Evolutionary conservation across 108 stramenopile species (phyloP).

Genomic region (Pseudonitzschia pungens): DNA sequence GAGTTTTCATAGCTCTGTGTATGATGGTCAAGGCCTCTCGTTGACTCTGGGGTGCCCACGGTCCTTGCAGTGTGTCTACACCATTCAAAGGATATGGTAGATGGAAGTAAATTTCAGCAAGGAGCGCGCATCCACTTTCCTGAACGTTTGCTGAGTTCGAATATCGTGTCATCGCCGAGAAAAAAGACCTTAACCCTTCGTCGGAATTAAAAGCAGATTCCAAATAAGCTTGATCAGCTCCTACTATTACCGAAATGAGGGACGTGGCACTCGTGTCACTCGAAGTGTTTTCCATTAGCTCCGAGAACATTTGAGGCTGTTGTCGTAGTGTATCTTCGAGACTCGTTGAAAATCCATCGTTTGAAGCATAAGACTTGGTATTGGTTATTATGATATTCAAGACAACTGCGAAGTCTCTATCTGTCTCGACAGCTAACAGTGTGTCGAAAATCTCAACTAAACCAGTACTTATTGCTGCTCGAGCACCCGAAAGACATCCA

Average conservation of each 20-base stretch:
- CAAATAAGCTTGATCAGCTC: constrained; percentile 3
- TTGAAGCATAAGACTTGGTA: not conserved
- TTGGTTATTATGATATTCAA: constrained; percentile 16
- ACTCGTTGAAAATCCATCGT: not conserved
- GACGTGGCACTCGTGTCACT: constrained; percentile 5
- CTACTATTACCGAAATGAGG: constrained; percentile 11
- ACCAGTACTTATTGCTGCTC: constrained; percentile 6
- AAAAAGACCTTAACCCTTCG: constrained; percentile 15
- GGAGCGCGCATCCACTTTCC: constrained; percentile 17
- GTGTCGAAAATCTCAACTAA: constrained; percentile 5
- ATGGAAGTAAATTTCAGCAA: constrained; percentile 23
- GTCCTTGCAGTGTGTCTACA: constrained; percentile 7
- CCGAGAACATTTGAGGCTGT: constrained; percentile 16
- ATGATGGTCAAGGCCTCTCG: constrained; percentile 13
- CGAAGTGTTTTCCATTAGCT: constrained; percentile 21
- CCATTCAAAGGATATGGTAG: constrained; percentile 12
- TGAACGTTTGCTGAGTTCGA: constrained; percentile 19
- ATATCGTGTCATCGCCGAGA: constrained; percentile 16
- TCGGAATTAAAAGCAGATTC: constrained; percentile 6
- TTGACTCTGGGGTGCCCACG: constrained; percentile 19
- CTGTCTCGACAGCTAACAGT: constrained; percentile 18
- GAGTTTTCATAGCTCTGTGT: constrained; percentile 15
- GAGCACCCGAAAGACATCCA: constrained; percentile 23
- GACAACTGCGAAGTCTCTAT: constrained; percentile 19
- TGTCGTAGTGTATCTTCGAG: constrained; percentile 15